Percentiles rank a stretch among this genome's conserved stretches.
These are phyloP conservation scores for Diaporthe ampelina DNA, from an alignment of 2,329 filamentous ascomycete species.

Conservation along the genomic window DNA sequence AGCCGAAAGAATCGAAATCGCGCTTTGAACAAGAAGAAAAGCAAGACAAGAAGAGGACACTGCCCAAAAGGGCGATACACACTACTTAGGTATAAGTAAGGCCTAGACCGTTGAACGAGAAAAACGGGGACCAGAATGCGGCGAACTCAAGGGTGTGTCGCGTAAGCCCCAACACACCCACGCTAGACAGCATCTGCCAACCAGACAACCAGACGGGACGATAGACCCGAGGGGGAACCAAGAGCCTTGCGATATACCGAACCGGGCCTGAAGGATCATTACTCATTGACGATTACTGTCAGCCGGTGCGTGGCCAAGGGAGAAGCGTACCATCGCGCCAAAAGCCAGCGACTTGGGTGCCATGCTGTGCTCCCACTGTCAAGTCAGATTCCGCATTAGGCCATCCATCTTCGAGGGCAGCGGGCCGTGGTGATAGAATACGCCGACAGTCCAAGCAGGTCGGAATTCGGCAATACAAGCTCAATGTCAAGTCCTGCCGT, in stretches of 20 bases:
- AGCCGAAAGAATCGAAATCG: slow-evolving; percentile 4
- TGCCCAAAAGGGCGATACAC: background rate
- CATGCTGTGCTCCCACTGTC: background rate
- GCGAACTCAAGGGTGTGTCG: slow-evolving; percentile 9
- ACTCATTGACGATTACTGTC: slow-evolving; percentile 2
- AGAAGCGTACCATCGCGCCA: slow-evolving; percentile 12
- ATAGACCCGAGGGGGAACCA: slow-evolving; percentile 2
- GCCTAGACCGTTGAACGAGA: background rate
- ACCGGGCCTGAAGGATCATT: slow-evolving; percentile 2
- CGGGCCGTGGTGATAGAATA: background rate
- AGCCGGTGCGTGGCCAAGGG: background rate
- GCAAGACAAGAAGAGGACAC: too few species aligned
- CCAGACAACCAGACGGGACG: background rate
- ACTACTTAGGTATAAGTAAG: slow-evolving; percentile 10
- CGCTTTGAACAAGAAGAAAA: background rate
- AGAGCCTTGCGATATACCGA: background rate
- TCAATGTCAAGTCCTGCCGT: background rate
- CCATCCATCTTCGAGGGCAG: background rate
- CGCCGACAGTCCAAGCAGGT: background rate
- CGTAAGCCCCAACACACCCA: slow-evolving; percentile 11
- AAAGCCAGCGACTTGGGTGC: background rate
- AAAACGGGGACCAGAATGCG: slow-evolving; percentile 8
- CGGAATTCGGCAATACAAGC: background rate
- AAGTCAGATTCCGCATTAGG: background rate
- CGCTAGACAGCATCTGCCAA: slow-evolving; percentile 9